These are phyloP conservation scores for Sphaerosporella brunnea DNA, from an alignment of 495 filamentous ascomycete species.

Conservation along the genomic window DNA sequence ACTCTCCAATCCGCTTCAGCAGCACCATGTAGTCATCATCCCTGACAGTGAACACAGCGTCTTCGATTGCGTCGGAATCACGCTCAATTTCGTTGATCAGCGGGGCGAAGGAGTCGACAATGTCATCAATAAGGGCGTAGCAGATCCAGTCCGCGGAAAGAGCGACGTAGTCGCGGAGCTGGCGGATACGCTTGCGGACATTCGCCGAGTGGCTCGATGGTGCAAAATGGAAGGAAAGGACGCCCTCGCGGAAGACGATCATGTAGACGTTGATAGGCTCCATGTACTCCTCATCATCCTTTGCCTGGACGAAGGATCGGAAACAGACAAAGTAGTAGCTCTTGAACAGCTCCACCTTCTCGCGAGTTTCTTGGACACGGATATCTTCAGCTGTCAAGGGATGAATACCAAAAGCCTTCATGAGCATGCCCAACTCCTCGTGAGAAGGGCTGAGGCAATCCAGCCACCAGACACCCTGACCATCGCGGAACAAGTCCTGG, in stretches of 20 bases:
- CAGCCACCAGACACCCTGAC: slow-evolving; percentile 88
- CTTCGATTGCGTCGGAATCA: slow-evolving; percentile 80
- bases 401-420: slow-evolving; percentile 87
- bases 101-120: slow-evolving; percentile 86
- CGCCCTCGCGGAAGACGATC: slow-evolving; percentile 87
- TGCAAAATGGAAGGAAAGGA: slow-evolving; percentile 89
- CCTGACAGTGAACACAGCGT: slow-evolving; percentile 49
- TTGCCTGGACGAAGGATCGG: slow-evolving; percentile 88
- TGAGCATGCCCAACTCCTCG: slow-evolving; percentile 75
- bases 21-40: slow-evolving; percentile 57
- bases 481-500: slow-evolving; percentile 75
- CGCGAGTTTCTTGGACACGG: slow-evolving; percentile 86
- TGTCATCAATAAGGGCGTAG: slow-evolving; percentile 94
- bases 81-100: slow-evolving; percentile 76
- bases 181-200: slow-evolving; percentile 78
- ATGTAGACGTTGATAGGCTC: slow-evolving; percentile 96
- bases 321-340: slow-evolving; percentile 99
- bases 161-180: slow-evolving; percentile 85
- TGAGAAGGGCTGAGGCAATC: slow-evolving; percentile 83
- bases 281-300: slow-evolving; percentile 67
- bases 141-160: slow-evolving; percentile 94
- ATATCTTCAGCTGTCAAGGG: slow-evolving; percentile 92
- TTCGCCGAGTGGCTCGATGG: slow-evolving; percentile 88
- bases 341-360: slow-evolving; percentile 93
- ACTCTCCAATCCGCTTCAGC: slow-evolving; percentile 49